Evolutionary conservation across 2,329 filamentous ascomycete species (phyloP).

Genomic region (Pseudogymnoascus pannorum): DNA sequence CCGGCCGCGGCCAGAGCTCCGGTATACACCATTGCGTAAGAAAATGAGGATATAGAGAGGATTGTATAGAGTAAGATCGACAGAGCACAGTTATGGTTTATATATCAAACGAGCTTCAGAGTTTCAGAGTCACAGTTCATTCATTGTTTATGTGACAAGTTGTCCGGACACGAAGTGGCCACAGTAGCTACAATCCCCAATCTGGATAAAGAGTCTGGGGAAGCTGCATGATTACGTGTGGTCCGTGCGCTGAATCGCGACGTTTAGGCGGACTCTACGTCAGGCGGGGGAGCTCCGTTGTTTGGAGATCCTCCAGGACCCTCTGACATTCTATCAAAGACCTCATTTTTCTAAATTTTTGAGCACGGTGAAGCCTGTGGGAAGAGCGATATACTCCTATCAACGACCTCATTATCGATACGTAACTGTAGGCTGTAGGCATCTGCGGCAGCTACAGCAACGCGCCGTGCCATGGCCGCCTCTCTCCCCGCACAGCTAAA

Average conservation of each 20-base stretch:
- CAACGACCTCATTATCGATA: neutral
- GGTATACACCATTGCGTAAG: conserved; percentile 44
- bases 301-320: neutral
- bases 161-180: conserved; percentile 3
- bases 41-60: neutral
- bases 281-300: conserved; percentile 3
- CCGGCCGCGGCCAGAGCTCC: conserved; percentile 46
- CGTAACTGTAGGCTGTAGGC: neutral
- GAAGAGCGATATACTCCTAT: neutral
- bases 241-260: neutral
- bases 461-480: conserved; percentile 54
- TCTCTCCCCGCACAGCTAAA: conserved; percentile 66
- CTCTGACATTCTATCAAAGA: neutral
- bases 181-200: conserved; percentile 4
- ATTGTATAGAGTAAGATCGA: neutral
- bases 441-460: neutral
- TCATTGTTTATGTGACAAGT: conserved; percentile 6
- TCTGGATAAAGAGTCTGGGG: conserved; percentile 8
- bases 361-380: neutral
- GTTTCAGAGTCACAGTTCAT: conserved; percentile 2
- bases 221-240: conserved; percentile 1
- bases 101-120: neutral
- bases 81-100: neutral
- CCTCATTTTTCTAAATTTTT: neutral
- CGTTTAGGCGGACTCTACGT: conserved; percentile 4